Evolutionary conservation across 164 flowering plant genomes (phyloP).

Genomic region (Cinnamomum chago): DNA sequence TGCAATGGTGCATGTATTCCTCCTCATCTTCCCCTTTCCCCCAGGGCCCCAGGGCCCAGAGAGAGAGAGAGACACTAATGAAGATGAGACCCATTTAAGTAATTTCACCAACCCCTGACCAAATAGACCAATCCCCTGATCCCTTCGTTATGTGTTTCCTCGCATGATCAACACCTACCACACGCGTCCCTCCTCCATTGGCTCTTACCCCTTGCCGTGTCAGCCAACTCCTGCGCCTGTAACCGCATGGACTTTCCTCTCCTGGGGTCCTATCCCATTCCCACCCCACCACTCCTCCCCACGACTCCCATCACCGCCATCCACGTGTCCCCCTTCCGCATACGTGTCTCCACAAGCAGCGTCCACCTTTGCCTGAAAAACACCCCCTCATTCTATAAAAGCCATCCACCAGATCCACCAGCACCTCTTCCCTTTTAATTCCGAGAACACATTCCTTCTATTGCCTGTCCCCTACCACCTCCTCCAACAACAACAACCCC

Average conservation of each 20-base stretch:
- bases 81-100: background rate
- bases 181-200: constrained; percentile 2
- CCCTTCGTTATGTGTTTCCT: background rate
- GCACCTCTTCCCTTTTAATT: background rate
- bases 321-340: background rate
- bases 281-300: background rate
- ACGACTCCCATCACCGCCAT: background rate
- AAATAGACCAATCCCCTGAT: background rate
- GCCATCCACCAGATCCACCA: background rate
- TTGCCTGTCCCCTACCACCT: background rate
- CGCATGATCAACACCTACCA: background rate
- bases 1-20: too few relatives aligned
- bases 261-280: background rate
- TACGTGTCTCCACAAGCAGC: background rate
- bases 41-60: too few relatives aligned
- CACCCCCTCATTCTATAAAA: background rate
- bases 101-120: background rate
- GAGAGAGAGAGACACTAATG: background rate
- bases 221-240: background rate
- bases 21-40: too few relatives aligned
- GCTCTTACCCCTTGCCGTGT: background rate
- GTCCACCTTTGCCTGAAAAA: background rate
- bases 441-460: background rate
- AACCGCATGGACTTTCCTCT: background rate
- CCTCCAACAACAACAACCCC: background rate